Base-by-base conservation (phyloP, 306 rosid genomes). In the Sophora flavescens region DNA sequence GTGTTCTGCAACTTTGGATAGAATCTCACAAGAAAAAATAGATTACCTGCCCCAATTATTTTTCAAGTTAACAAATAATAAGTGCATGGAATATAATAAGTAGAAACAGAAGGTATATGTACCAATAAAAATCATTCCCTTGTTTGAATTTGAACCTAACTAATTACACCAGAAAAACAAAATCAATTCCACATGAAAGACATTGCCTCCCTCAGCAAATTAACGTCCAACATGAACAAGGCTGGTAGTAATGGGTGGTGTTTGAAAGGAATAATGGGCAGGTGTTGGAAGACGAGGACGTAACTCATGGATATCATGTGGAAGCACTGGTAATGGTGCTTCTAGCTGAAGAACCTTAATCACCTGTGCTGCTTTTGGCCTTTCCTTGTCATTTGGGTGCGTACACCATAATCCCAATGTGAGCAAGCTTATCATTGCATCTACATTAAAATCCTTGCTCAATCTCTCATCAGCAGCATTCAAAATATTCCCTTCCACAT, bases 351-450 rank as follows among this genome's bases (percentile, higher is more conserved):
- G 81, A 77, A 82, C 84, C 80, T 66, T 86, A 7, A 88, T 86
- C 1, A 88, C 84, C 4, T 82, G 72, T 6, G 78, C 78, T 3
- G 86, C 87, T 30, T 79, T 84, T 0, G 88, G 88, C 44, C 86
- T 86, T 54, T 88, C 81, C 69, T 71, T 70, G 12, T 48, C 60
- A 39, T 65, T 80, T 14, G 84, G 80, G 4, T 75, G 13, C 3
- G 87, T 83, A 8, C 91, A 85, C 86, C 89, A 88, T 7, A 88
- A 22, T 4, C 88, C 88, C 39, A 84, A 57, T 70, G 61, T 32
- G 2, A 88, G 73, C 74, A 86, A 71, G 45, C 83, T 28, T 36
- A 0, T 16, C 88, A 88, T 86, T 48, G 86, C 73, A 16, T 51
- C 33, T 35, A 0, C 48, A 53, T 82, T 62, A 68, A 79, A 86